Percentiles rank a stretch among this genome's conserved stretches.
Conservation (phyloP, 2,329 filamentous ascomycete genomes). For the Aureobasidium sp. region DNA sequence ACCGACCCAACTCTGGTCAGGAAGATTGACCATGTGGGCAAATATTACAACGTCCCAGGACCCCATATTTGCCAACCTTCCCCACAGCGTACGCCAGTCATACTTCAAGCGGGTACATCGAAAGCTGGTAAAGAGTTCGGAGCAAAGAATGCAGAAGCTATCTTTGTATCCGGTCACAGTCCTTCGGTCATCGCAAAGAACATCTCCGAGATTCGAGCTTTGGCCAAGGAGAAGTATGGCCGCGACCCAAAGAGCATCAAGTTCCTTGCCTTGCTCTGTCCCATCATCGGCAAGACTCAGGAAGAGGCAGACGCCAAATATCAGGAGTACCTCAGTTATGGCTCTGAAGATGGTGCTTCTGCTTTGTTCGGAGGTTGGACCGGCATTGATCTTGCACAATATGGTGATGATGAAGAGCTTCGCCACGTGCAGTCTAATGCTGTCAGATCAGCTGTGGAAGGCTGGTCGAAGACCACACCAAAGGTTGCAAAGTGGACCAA, state of each 20-base stretch:
- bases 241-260: slow-evolving; percentile 58
- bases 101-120: slow-evolving; percentile 64
- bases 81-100: slow-evolving; percentile 61
- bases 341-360: slow-evolving; percentile 58
- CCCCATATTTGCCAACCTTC: slow-evolving; percentile 60
- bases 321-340: slow-evolving; percentile 54
- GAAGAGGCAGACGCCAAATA: slow-evolving; percentile 61
- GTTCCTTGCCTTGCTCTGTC: slow-evolving; percentile 59
- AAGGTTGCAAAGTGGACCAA: slow-evolving; percentile 61
- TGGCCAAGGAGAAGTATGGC: slow-evolving; percentile 35
- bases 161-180: slow-evolving; percentile 47
- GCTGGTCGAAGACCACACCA: slow-evolving; percentile 50
- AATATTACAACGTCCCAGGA: slow-evolving; percentile 57
- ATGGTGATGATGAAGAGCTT: slow-evolving; percentile 58
- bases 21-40: slow-evolving; percentile 59
- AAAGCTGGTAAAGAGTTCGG: slow-evolving; percentile 60
- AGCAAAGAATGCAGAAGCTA: slow-evolving; percentile 62
- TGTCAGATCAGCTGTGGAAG: slow-evolving; percentile 50
- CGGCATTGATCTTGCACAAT: slow-evolving; percentile 56
- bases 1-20: slow-evolving; percentile 52
- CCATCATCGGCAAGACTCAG: slow-evolving; percentile 58
- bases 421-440: slow-evolving; percentile 56
- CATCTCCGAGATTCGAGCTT: neutral
- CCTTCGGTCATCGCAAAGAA: slow-evolving; percentile 37
- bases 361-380: slow-evolving; percentile 71